Evolutionary conservation across 192 early-diverging fungal genomes (phyloP), one percentile per base, ranked within the genome.

Genomic region (Coemansia sp.): DNA sequence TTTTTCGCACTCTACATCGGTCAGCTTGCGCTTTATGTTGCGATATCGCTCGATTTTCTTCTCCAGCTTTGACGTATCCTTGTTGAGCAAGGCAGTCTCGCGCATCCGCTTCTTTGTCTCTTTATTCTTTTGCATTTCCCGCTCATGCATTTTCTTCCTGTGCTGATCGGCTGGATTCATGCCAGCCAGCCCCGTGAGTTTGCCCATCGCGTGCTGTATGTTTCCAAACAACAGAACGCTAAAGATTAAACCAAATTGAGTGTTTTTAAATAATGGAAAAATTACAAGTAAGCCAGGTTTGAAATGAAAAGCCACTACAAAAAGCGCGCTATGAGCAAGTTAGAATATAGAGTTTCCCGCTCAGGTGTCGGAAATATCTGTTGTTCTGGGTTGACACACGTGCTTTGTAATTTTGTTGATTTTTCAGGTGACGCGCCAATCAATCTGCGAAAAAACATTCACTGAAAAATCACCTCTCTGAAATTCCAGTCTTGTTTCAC

Each of bases 61-160:
- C 59, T 81, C 72, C 54, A 81, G 61, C 37, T 75, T 71, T 30
- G 52, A 19, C 3, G 72, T 75, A 50, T 81, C 68, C 30, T 71
- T 74, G 53, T 71, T 38, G 20, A 74, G 25, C 17, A 71, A 22
- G 7, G 68, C 61, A 1, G 17, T 54, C 38, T 81, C 78, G 19
- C 68, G 78, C 72, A 71, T 64, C 38, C 71, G 62, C 19, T 74
- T 63, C 19, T 72, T 67, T 10, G 63, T 66, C 33, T 81, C 78
- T 22, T 81, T 81, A 59, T 81, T 81, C 23, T 63, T 59, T 50
- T 79, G 69, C 11, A 62, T 47, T 17, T 73, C 76, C n/a, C 70
- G 66, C 40, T 73, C 61, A 13, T 73, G 70, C 66, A 65, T 62
- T 44, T 72, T 58, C 36, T 62, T 72, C 6, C 76, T 61, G 40